A percentile compares a stretch with the other conserved stretches of the same genome.
Conservation (phyloP, 257 asterid species). For the Lithospermum erythrorhizon region DNA sequence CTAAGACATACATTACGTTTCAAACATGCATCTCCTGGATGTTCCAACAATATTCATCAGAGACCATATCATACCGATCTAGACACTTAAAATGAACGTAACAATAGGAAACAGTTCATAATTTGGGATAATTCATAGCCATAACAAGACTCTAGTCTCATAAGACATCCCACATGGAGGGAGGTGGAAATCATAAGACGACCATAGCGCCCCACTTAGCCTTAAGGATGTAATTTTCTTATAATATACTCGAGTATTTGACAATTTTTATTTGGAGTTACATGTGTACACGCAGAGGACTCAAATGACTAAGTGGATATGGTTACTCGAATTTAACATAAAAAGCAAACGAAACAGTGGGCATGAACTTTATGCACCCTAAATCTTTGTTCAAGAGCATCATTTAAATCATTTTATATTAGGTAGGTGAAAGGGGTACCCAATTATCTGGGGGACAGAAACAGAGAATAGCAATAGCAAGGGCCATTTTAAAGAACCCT, state of each 20-base stretch:
- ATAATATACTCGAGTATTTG: too few species aligned
- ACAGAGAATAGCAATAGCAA: constrained; percentile 84
- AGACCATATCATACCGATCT: neutral
- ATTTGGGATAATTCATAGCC: too few species aligned
- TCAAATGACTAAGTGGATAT: neutral
- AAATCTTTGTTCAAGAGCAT: constrained; percentile 3
- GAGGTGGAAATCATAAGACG: too few species aligned
- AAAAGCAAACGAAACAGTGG: neutral
- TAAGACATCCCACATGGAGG: neutral
- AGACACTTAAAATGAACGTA: neutral
- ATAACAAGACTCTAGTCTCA: too few species aligned
- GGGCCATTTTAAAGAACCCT: constrained; percentile 68
- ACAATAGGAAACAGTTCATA: too few species aligned
- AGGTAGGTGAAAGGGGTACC: constrained; percentile 78
- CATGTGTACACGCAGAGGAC: too few species aligned
- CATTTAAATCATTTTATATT: constrained; percentile 6
- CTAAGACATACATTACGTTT: neutral
- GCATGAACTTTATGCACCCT: neutral
- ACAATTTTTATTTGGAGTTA: too few species aligned
- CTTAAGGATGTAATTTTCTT: too few species aligned
- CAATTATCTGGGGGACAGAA: constrained; percentile 91
- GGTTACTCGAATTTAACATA: neutral
- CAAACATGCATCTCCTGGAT: neutral
- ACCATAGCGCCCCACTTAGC: too few species aligned
- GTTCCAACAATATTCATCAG: neutral